Conservation (phyloP, 1,139 yeast species). For the Ogataea hybrid region DNA sequence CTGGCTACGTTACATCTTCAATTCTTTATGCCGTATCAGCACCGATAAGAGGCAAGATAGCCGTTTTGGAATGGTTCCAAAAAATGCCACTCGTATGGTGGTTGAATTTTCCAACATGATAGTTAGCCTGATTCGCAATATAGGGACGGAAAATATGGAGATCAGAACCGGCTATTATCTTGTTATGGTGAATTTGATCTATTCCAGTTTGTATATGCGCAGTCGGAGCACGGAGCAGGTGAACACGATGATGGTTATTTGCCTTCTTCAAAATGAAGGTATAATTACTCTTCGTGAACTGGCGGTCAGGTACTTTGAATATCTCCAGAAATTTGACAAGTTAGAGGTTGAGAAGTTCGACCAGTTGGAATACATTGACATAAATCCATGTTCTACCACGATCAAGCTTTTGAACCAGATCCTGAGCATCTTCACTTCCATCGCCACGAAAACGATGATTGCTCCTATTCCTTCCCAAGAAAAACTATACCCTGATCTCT, state of each 20-base stretch:
- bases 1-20: slow-evolving; percentile 42
- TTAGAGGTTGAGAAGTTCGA: slow-evolving; percentile 17
- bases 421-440: slow-evolving; percentile 22
- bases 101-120: slow-evolving; percentile 35
- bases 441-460: slow-evolving; percentile 21
- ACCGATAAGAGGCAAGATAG: slow-evolving; percentile 44
- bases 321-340: slow-evolving; percentile 16
- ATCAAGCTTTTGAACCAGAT: slow-evolving; percentile 23
- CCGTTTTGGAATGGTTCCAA: slow-evolving; percentile 35
- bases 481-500: slow-evolving; percentile 23
- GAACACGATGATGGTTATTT: slow-evolving; percentile 27
- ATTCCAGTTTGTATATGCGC: slow-evolving; percentile 23
- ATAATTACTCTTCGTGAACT: slow-evolving; percentile 22
- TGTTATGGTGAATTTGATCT: slow-evolving; percentile 33
- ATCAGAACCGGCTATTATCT: slow-evolving; percentile 34
- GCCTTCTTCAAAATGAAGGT: slow-evolving; percentile 26
- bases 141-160: slow-evolving; percentile 21
- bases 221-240: slow-evolving; percentile 24
- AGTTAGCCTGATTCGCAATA: slow-evolving; percentile 19
- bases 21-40: slow-evolving; percentile 40
- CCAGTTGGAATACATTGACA: slow-evolving; percentile 22
- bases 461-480: slow-evolving; percentile 24
- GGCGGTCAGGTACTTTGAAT: slow-evolving; percentile 21
- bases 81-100: slow-evolving; percentile 42
- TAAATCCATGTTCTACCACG: slow-evolving; percentile 24